Evolutionary conservation across 306 rosid species (phyloP), one percentile per base, ranked within the genome.

Genomic region (Sophora flavescens): DNA sequence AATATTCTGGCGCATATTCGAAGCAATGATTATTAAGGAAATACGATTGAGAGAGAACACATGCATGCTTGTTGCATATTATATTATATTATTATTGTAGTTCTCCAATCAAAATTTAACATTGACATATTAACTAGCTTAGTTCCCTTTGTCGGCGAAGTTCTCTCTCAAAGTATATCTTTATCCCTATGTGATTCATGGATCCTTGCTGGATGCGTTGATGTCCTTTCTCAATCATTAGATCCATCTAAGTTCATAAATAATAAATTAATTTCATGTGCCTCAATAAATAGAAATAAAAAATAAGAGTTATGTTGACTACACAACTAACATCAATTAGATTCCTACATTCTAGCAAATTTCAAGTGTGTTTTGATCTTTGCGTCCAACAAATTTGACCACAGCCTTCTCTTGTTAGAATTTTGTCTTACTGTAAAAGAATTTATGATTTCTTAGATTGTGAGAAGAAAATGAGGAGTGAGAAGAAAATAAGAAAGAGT

Each of bases 61-160:
- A 14, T 48, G 67, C 6, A 22, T 22, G 22, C 22, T 41, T 39
- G 47, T 32, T 32, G 69, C 70, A 16, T 9, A 56, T 11, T 51
- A 1, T 22, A n/a, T n/a, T n/a, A n/a, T n/a, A n/a, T n/a, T n/a
- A n/a, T n/a, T n/a, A n/a, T n/a, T n/a, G n/a, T n/a, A n/a, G 3
- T 48, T 10, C 4, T 22, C 79, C 79, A 62, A 75, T 48, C 52
- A 63, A 48, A 56, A 36, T 61, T 45, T 61, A 6, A 18, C 35
- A 62, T 52, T 17, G 53, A 63, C n/a, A 75, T 63, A 62, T 22
- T 22, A 22, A 63, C 26, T 58, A 50, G 63, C 60, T 75, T 62
- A 22, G 38, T 48, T 63, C 63, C 38, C 15, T 75, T 75, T 75
- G 72, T 63, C 72, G 80, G 72, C 52, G 72, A 52, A 12, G 9